Evolutionary conservation across 257 asterid genomes (phyloP).

Genomic region (Paulownia fortunei): DNA sequence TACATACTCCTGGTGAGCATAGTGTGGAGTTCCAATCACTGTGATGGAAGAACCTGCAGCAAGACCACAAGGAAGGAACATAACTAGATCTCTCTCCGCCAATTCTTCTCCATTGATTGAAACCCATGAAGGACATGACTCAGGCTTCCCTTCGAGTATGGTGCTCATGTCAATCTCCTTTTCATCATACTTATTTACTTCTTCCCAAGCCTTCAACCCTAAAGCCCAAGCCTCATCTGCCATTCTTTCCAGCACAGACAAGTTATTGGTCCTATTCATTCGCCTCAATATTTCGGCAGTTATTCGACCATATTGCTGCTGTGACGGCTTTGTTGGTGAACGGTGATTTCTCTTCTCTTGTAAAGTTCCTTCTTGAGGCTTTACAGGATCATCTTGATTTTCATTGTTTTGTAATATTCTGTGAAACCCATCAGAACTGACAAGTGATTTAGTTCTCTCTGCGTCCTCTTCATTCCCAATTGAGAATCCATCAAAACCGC

Average conservation of each 20-base stretch:
- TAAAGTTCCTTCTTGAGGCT: slow-evolving; percentile 41
- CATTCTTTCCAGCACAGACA: slow-evolving; percentile 71
- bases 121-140: slow-evolving; percentile 96
- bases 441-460: slow-evolving; percentile 45
- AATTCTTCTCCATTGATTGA: slow-evolving; percentile 68
- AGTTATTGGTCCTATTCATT: slow-evolving; percentile 54
- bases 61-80: slow-evolving; percentile 97
- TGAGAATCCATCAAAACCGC: slow-evolving; percentile 46
- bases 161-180: slow-evolving; percentile 68
- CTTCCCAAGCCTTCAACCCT: slow-evolving; percentile 94
- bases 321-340: slow-evolving; percentile 39
- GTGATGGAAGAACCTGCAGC: slow-evolving; percentile 97
- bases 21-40: slow-evolving; percentile 82
- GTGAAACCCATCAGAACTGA: slow-evolving; percentile 54
- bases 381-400: slow-evolving; percentile 42
- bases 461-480: slow-evolving; percentile 42
- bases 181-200: slow-evolving; percentile 64
- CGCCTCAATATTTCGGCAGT: slow-evolving; percentile 61
- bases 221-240: slow-evolving; percentile 91
- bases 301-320: slow-evolving; percentile 77
- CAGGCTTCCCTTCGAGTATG: slow-evolving; percentile 87
- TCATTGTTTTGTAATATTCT: slow-evolving; percentile 57
- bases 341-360: slow-evolving; percentile 33
- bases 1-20: slow-evolving; percentile 90
- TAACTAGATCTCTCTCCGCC: slow-evolving; percentile 53